Evolutionary conservation across 1,284 basidiomycete genomes (phyloP).

Genomic region (Irpex sp.): DNA sequence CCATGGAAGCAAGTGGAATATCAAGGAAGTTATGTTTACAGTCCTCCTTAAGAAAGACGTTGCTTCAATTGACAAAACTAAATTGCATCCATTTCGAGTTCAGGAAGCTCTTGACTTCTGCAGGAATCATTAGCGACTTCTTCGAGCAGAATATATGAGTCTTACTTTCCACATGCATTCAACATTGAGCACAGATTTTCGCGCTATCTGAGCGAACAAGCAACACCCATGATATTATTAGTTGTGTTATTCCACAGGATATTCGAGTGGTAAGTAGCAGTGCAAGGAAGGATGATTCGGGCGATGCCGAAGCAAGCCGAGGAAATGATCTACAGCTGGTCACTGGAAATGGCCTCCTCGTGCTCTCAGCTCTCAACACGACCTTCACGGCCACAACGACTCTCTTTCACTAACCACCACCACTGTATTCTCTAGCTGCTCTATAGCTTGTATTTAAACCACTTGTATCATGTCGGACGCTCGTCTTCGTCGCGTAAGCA

Average conservation of each 20-base stretch:
- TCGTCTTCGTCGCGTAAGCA: slow-evolving; percentile 83
- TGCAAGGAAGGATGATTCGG: neutral
- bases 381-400: slow-evolving; percentile 2
- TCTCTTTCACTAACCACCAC: neutral
- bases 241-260: too few relatives aligned
- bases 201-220: too few relatives aligned
- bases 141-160: too few relatives aligned
- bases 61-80: too few relatives aligned
- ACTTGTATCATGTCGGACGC: slow-evolving; percentile 59
- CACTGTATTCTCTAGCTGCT: neutral
- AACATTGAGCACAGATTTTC: too few relatives aligned
- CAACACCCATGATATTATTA: too few relatives aligned
- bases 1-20: neutral
- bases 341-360: neutral
- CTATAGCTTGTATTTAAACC: neutral
- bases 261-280: neutral
- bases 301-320: neutral
- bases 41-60: too few relatives aligned
- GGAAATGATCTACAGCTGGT: neutral
- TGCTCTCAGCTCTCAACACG: neutral
- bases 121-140: too few relatives aligned
- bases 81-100: too few relatives aligned
- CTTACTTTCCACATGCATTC: too few relatives aligned
- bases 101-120: too few relatives aligned
- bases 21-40: too few relatives aligned